These are phyloP conservation scores for Laguncularia racemosa DNA, from an alignment of 345 rosid species.

Conservation along the genomic window DNA sequence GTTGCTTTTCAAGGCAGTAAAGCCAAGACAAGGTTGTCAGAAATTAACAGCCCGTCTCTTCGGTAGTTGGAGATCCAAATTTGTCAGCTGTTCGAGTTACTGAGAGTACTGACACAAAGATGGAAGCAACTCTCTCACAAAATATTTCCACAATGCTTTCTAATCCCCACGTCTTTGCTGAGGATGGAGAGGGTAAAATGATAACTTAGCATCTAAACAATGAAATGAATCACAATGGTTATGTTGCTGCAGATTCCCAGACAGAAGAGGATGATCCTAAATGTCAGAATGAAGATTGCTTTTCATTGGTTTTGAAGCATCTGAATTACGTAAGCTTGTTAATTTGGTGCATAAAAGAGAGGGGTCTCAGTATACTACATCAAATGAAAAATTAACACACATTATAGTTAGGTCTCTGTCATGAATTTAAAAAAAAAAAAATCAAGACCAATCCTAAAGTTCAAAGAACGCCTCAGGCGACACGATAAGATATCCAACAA, in stretches of 20 bases:
- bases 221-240: constrained; percentile 39
- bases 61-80: constrained; percentile 42
- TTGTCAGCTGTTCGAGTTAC: too few species aligned
- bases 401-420: constrained; percentile 80
- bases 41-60: constrained; percentile 27
- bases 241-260: too few species aligned
- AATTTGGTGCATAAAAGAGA: constrained; percentile 75
- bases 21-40: constrained; percentile 39
- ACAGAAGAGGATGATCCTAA: constrained; percentile 69
- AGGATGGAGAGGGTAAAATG: constrained; percentile 32
- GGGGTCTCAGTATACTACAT: constrained; percentile 61
- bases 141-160: too few species aligned
- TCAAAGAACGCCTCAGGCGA: too few species aligned
- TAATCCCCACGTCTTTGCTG: constrained; percentile 31
- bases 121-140: too few species aligned
- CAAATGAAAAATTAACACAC: constrained; percentile 73
- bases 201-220: constrained; percentile 24
- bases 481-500: constrained; percentile 59
- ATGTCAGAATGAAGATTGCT: constrained; percentile 79
- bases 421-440: constrained; percentile 81
- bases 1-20: constrained; percentile 32
- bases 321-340: constrained; percentile 72
- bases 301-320: constrained; percentile 75
- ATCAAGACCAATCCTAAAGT: too few species aligned
- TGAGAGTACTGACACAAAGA: too few species aligned